phyloP scores from a whole-genome alignment of 371 early-diverging fungal genomes.

The Mortierella sp. region DNA sequence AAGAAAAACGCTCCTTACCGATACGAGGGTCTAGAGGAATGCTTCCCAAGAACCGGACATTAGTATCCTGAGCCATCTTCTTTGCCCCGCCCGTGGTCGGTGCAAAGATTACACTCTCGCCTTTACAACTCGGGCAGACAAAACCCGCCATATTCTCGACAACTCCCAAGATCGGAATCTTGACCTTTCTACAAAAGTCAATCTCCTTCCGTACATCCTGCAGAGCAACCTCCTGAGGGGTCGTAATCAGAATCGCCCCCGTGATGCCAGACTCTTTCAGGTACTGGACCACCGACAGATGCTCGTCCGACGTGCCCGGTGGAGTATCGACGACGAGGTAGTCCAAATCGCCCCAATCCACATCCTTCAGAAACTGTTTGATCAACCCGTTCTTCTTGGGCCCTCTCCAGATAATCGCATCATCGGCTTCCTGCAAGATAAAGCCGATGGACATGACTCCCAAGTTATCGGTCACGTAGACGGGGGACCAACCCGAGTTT shows the following conservation, averaged over 20 bases:
- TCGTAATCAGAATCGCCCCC: conserved; percentile 97
- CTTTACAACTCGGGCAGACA: conserved; percentile 93
- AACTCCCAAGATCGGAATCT: conserved; percentile 92
- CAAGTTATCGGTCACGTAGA: conserved; percentile 91
- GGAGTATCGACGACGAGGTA: conserved; percentile 98
- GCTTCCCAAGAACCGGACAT: conserved; percentile 81
- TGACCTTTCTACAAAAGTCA: conserved; percentile 95
- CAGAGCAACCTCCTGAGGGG: conserved; percentile 98
- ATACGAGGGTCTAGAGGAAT: conserved; percentile 96
- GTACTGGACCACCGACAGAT: conserved; percentile 88
- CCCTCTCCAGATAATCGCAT: conserved; percentile 99
- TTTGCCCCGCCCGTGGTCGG: conserved; percentile 94
- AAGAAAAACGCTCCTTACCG: conserved; percentile 53
- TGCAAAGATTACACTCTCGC: conserved; percentile 88
- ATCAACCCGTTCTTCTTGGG: conserved; percentile 97
- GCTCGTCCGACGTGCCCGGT: conserved; percentile 99
- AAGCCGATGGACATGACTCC: conserved; percentile 97
- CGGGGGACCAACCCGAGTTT: conserved; percentile 90
- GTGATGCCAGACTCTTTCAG: conserved; percentile 85
- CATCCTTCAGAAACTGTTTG: conserved; percentile 97
- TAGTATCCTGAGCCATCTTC: conserved; percentile 83
- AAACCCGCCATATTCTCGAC: conserved; percentile 99
- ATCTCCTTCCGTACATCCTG: conserved; percentile 97
- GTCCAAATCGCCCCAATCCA: conserved; percentile 94
- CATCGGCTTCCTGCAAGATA: conserved; percentile 89